Percentiles rank a stretch among this genome's conserved stretches.
These are phyloP conservation scores for grape (Vitis vinifera) DNA, from an alignment of 164 flowering plant species.

Conservation along the genomic window DNA sequence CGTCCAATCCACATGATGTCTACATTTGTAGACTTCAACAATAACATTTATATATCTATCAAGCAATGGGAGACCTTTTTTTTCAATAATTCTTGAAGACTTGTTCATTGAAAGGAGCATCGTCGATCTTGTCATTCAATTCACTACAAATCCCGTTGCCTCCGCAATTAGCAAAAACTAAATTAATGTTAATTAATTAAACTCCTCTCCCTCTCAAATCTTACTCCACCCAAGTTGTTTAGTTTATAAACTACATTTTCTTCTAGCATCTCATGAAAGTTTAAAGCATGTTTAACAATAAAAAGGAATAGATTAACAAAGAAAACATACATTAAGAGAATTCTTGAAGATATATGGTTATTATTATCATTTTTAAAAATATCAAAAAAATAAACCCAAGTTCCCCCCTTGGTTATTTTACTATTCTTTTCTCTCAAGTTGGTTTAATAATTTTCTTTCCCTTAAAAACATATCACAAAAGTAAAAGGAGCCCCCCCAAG, in stretches of 20 bases:
- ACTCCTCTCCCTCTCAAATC: not conserved
- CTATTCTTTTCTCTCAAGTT: too few relatives aligned
- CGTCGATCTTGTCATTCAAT: not conserved
- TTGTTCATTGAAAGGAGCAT: not conserved
- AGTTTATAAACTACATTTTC: too few relatives aligned
- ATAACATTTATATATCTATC: too few relatives aligned
- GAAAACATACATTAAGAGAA: not conserved
- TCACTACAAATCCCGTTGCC: constrained; percentile 24
- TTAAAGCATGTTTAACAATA: too few relatives aligned
- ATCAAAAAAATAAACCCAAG: too few relatives aligned
- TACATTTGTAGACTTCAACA: not conserved
- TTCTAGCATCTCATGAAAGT: too few relatives aligned
- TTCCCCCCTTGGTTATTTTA: too few relatives aligned
- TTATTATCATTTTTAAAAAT: not conserved
- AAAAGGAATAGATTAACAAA: too few relatives aligned
- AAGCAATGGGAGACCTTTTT: constrained; percentile 14
- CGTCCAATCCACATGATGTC: not conserved
- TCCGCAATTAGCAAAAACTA: not conserved
- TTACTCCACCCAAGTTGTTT: too few relatives aligned
- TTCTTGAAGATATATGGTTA: not conserved
- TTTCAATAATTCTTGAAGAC: constrained; percentile 14
- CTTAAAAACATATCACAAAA: not conserved
- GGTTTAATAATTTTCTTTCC: not conserved
- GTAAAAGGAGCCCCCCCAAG: not conserved
- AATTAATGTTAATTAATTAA: not conserved